phyloP scores from a whole-genome alignment of 2,329 filamentous ascomycete genomes.

The Trichoderma sp. region DNA sequence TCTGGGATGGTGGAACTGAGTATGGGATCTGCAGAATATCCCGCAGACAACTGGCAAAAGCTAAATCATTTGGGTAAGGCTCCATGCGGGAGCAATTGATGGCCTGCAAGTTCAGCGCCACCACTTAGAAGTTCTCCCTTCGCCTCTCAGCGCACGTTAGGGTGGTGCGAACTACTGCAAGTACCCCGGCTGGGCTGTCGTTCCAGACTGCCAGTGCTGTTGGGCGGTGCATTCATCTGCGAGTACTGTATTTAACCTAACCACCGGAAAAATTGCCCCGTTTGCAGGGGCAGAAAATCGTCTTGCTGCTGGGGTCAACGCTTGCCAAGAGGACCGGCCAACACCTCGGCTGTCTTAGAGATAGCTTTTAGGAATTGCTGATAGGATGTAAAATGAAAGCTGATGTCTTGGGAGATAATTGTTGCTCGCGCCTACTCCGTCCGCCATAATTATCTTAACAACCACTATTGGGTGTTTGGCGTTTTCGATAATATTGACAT shows the following conservation, averaged over 20 bases:
- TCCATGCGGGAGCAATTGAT: constrained; percentile 1
- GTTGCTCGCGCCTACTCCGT: background rate
- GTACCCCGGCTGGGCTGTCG: constrained; percentile 6
- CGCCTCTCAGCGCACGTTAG: constrained; percentile 7
- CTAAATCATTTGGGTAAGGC: constrained; percentile 2
- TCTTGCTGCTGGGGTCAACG: constrained; percentile 1
- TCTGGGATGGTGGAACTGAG: constrained; percentile 9
- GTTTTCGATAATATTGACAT: constrained; percentile 6
- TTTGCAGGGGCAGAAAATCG: constrained; percentile 7
- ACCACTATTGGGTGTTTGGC: constrained; percentile 1
- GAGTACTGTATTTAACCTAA: constrained; percentile 8
- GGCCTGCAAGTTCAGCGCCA: constrained; percentile 9
- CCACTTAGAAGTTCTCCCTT: constrained; percentile 3
- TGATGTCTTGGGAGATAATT: constrained; percentile 10
- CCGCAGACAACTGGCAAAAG: constrained; percentile 6
- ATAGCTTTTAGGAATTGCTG: constrained; percentile 10
- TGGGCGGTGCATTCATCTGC: constrained; percentile 8
- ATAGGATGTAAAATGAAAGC: constrained; percentile 10
- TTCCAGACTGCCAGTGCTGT: constrained; percentile 1
- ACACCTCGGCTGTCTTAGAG: constrained; percentile 3
- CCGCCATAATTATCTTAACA: constrained; percentile 3
- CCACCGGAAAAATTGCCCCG: background rate
- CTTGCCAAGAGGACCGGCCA: constrained; percentile 3
- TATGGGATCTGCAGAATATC: constrained; percentile 7
- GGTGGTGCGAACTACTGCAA: constrained; percentile 12